These are phyloP conservation scores for Penicillium concentricum DNA, from an alignment of 2,329 filamentous ascomycete genomes.

Conservation along the genomic window DNA sequence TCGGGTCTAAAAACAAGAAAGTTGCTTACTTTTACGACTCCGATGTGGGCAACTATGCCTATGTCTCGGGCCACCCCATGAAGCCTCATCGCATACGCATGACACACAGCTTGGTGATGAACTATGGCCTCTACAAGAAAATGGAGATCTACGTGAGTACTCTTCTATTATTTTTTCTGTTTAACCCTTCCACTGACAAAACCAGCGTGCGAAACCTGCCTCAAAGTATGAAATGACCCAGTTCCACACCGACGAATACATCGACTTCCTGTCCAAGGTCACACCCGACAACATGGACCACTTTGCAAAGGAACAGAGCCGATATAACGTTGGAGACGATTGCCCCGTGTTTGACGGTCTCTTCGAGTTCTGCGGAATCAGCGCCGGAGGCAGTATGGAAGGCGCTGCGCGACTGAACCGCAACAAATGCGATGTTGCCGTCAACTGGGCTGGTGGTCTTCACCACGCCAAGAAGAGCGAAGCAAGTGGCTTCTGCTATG, in stretches of 20 bases:
- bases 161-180: background rate
- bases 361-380: constrained; percentile 70
- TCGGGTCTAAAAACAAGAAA: constrained; percentile 65
- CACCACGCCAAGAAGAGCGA: constrained; percentile 96
- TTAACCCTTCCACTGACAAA: constrained; percentile 16
- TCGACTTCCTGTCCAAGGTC: constrained; percentile 76
- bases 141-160: constrained; percentile 66
- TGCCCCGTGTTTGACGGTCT: constrained; percentile 68
- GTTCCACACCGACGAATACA: constrained; percentile 72
- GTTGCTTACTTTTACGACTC: constrained; percentile 99
- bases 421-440: constrained; percentile 66
- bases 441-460: constrained; percentile 91
- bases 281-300: constrained; percentile 98
- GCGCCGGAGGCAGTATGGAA: constrained; percentile 69
- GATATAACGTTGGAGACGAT: constrained; percentile 66
- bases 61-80: constrained; percentile 73
- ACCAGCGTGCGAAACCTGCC: constrained; percentile 73
- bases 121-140: constrained; percentile 70
- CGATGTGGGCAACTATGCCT: constrained; percentile 97
- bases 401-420: constrained; percentile 66
- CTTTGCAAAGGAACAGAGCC: constrained; percentile 86
- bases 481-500: constrained; percentile 96
- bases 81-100: constrained; percentile 68
- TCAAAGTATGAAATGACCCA: constrained; percentile 71
- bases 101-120: constrained; percentile 66